Evolutionary conservation across 805 yeast genomes (phyloP), one percentile per base, ranked within the genome.

Genomic region (Grigorovia humatica): DNA sequence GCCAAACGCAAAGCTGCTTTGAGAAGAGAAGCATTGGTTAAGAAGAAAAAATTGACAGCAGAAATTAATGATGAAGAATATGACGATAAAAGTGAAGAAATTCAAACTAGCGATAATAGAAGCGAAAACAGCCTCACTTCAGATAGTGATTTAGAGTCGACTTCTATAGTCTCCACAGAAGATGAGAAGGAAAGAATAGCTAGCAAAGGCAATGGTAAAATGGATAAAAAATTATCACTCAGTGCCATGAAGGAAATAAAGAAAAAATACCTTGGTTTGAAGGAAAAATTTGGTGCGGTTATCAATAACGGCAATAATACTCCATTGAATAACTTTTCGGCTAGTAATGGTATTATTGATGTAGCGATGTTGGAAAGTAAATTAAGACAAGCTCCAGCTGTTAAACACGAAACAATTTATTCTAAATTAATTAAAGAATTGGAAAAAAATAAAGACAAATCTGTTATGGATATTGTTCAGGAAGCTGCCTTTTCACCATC

Each of bases 401-500:
- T 12, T 11, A 55, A 56, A 4, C 59, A 54, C 5, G 64, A 61
- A 41, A 65, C 67, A 9, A 59, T 64, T 32, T 65, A 59, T 49
- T 61, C 69, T 0, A 62, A 55, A 48, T 57, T 63, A 3, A 61
- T 62, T 43, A 58, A 11, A 32, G 27, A 43, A 13, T n/a, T 8
- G 40, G 19, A 23, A 15, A 12, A 30, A 9, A 30, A 44, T 29
- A 42, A 47, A 27, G 44, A 49, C 38, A 44, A 40, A 29, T 44
- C 51, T 6, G 45, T 49, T 15, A 30, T 44, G 20, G 48, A 49
- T 27, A 40, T 19, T 9, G 23, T 49, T 15, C 47, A 77, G 2
- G 71, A 72, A 2, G 61, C 81, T 0, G 70, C 40, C 15, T 4
- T 32, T 9, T 20, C 89, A 40, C 96, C 96, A 0, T 88, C 96